These are phyloP conservation scores for Podospora conica DNA, from an alignment of 495 filamentous ascomycete species.

Conservation along the genomic window DNA sequence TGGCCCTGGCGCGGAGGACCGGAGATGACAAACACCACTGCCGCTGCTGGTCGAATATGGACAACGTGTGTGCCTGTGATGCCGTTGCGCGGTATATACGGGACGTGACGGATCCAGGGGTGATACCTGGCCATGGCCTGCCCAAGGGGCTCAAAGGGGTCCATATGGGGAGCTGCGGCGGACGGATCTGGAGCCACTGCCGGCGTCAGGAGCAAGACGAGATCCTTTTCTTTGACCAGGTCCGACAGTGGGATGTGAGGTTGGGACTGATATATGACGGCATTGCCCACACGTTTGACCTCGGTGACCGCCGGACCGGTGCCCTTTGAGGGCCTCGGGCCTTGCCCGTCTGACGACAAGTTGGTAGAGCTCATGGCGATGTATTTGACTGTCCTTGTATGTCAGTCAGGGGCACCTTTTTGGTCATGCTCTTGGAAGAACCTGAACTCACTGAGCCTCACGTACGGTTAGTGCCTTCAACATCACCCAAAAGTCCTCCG, in stretches of 20 bases:
- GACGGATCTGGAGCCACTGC: slow-evolving; percentile 43
- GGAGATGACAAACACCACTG: slow-evolving; percentile 50
- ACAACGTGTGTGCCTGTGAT: slow-evolving; percentile 55
- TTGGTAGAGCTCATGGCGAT: slow-evolving; percentile 11
- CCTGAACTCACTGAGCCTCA: neutral
- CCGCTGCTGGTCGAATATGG: slow-evolving; percentile 51
- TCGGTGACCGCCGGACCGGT: neutral
- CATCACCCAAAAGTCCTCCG: neutral
- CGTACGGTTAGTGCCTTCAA: neutral
- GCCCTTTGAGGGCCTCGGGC: neutral
- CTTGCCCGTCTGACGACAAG: slow-evolving; percentile 4
- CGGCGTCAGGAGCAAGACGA: slow-evolving; percentile 55
- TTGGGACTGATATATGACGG: slow-evolving; percentile 30
- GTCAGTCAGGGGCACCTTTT: neutral
- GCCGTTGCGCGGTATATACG: slow-evolving; percentile 50
- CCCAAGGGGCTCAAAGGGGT: slow-evolving; percentile 58
- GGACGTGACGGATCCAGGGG: slow-evolving; percentile 53
- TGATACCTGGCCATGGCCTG: slow-evolving; percentile 48
- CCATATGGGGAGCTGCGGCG: slow-evolving; percentile 24
- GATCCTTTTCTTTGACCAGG: slow-evolving; percentile 39
- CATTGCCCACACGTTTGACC: slow-evolving; percentile 3
- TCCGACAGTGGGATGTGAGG: slow-evolving; percentile 38
- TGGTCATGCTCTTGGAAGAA: neutral
- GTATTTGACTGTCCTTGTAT: neutral
- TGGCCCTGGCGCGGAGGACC: slow-evolving; percentile 33